A percentile compares a stretch with the other conserved stretches of the same genome.
Evolutionary conservation across 441 rosid species (phyloP).

Genomic region (Capsella rubella): DNA sequence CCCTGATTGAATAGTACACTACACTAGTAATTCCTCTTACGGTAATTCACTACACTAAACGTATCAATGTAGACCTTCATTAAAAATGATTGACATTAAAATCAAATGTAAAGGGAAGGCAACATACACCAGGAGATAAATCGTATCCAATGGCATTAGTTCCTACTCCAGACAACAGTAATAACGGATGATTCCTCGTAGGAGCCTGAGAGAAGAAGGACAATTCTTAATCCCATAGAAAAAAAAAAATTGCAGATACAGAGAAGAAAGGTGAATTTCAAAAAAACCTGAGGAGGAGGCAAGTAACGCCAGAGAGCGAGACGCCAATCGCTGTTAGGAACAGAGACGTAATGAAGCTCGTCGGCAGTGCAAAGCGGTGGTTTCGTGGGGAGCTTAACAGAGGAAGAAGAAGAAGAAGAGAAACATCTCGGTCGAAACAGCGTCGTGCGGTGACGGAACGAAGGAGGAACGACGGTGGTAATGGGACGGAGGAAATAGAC

Average conservation of each 20-base stretch:
- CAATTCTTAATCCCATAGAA: neutral
- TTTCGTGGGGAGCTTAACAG: constrained; percentile 55
- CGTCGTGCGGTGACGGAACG: constrained; percentile 31
- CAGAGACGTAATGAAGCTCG: constrained; percentile 83
- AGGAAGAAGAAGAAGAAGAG: constrained; percentile 59
- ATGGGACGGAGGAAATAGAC: constrained; percentile 45
- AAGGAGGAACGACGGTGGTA: constrained; percentile 32
- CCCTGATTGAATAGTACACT: neutral
- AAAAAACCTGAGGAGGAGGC: constrained; percentile 74
- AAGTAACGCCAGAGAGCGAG: constrained; percentile 96
- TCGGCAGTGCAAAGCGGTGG: constrained; percentile 89
- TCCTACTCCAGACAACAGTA: constrained; percentile 92
- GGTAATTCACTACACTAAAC: too few species aligned
- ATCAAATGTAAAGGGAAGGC: neutral
- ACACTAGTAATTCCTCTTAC: neutral
- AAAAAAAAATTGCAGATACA: neutral
- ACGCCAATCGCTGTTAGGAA: constrained; percentile 78
- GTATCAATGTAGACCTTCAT: neutral
- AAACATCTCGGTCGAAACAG: constrained; percentile 54
- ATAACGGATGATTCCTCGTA: constrained; percentile 80
- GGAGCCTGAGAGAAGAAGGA: constrained; percentile 59
- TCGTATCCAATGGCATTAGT: constrained; percentile 97
- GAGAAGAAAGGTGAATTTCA: constrained; percentile 4
- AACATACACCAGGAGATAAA: constrained; percentile 82
- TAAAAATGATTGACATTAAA: constrained; percentile 2